Base-by-base conservation (phyloP, 139 green algal species). In the Edaphochlamys debaryana region DNA sequence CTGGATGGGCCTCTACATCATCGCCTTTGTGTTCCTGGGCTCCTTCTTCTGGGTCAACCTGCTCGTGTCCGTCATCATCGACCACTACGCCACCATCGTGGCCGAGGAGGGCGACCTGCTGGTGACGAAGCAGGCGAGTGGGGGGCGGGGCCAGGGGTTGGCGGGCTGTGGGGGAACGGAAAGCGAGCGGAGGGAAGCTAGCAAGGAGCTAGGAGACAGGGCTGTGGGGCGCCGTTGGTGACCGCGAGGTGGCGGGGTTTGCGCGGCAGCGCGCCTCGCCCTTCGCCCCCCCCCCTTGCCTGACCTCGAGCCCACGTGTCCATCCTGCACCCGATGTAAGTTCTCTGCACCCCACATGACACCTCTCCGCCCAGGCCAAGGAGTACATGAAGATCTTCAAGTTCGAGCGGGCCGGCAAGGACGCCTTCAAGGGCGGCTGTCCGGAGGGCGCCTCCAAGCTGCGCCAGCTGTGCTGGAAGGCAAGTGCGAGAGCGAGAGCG, bases 1-100 rank as follows among this genome's bases (percentile, higher is more conserved):
- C 27, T 56, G 29, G 34, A 79, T 87, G 82, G 73, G 54, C 8
- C 38, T 87, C 71, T 84, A 66, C 74, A n/a, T 84, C 52, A 63
- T 91, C 68, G 72, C 54, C 29, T 86, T 89, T 34, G 77, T 82
- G 54, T 85, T 91, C 82, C 66, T 91, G 37, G 73, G 81, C 17
- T 67, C 42, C 23, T 84, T 87, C 64, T 89, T 90, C 84, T 89
- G 85, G 84, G 45, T 91, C 56, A 93, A 92, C 68, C 64, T 93
- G 50, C 70, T 93, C 27, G 78, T 89, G 22, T 78, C 63, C 29
- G 60, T 67, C 60, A 76, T 91, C 38, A 85, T 93, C 25, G 89
- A 93, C 56, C 77, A 91, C 74, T 91, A 89, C 80, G 67, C 63
- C 38, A 54, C 79, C 27, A 69, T 88, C 41, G 60, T 63, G 41